These are phyloP conservation scores for Dendrothele bispora DNA, from an alignment of 768 basidiomycete genomes.

Conservation along the genomic window DNA sequence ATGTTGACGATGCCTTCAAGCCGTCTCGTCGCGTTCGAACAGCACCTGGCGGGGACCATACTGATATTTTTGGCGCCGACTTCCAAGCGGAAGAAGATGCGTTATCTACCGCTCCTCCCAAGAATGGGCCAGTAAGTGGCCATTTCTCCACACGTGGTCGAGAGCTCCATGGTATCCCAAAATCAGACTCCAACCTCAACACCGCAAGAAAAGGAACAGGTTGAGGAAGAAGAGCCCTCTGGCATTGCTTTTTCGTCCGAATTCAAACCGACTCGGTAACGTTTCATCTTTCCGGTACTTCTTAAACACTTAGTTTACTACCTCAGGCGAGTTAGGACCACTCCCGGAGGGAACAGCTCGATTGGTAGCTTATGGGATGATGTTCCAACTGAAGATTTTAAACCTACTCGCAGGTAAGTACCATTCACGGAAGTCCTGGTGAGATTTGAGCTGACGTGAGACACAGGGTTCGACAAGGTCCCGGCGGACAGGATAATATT, in stretches of 20 bases:
- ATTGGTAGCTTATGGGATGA: constrained; percentile 51
- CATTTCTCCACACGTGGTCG: too few species aligned
- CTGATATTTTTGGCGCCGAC: constrained; percentile 48
- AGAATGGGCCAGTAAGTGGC: constrained; percentile 8
- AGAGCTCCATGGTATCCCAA: too few species aligned
- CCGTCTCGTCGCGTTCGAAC: constrained; percentile 60
- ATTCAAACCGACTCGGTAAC: constrained; percentile 52
- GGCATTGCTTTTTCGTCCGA: constrained; percentile 36
- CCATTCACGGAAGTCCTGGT: too few species aligned
- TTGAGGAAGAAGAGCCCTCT: constrained; percentile 26
- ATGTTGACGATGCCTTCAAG: constrained; percentile 36
- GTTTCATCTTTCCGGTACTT: neutral
- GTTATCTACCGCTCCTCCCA: constrained; percentile 54
- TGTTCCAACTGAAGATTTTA: constrained; percentile 46
- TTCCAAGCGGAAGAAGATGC: constrained; percentile 51
- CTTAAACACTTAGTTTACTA: neutral
- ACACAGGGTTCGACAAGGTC: constrained; percentile 63
- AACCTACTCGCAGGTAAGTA: constrained; percentile 67
- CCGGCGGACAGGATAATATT: constrained; percentile 67
- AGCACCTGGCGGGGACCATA: constrained; percentile 51
- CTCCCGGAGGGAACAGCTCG: constrained; percentile 44
- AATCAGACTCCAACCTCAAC: too few species aligned
- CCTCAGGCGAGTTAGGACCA: constrained; percentile 42
- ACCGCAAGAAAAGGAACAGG: constrained; percentile 3
- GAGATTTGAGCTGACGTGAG: too few species aligned